Evolutionary conservation across 495 filamentous ascomycete species (phyloP).

Genomic region (Xylaria scruposa): DNA sequence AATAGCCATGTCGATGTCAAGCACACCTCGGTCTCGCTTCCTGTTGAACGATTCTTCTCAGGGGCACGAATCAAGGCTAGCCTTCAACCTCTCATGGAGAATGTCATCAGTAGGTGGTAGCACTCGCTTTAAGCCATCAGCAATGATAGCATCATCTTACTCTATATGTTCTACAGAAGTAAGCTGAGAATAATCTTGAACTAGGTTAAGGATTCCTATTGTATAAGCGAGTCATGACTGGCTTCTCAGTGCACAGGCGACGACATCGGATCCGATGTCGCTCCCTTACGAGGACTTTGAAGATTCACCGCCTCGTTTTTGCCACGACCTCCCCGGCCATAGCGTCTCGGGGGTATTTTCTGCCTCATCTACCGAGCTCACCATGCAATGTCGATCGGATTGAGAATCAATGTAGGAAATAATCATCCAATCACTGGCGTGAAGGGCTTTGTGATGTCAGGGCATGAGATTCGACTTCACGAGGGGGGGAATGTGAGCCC

Average conservation of each 20-base stretch:
- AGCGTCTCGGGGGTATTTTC: neutral
- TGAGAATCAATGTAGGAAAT: neutral
- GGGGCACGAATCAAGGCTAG: neutral
- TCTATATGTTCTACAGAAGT: neutral
- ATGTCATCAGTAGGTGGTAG: neutral
- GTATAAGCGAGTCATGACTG: neutral
- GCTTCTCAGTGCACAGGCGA: neutral
- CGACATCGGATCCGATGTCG: no score
- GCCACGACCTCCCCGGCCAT: neutral
- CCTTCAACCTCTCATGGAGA: neutral
- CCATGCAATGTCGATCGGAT: neutral
- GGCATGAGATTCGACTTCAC: neutral
- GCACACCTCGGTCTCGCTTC: no score
- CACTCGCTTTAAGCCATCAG: neutral
- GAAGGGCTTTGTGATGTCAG: neutral
- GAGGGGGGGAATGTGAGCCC: neutral
- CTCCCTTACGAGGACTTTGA: neutral
- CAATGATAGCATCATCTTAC: neutral
- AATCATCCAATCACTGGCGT: neutral
- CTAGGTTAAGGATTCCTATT: neutral
- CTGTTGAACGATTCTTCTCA: no score
- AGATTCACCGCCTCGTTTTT: constrained; percentile 12
- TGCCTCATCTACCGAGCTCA: neutral
- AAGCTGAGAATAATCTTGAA: neutral
- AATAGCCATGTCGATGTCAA: neutral